These are phyloP conservation scores for Boletales sp. DNA, from an alignment of 768 basidiomycete genomes.

Conservation along the genomic window DNA sequence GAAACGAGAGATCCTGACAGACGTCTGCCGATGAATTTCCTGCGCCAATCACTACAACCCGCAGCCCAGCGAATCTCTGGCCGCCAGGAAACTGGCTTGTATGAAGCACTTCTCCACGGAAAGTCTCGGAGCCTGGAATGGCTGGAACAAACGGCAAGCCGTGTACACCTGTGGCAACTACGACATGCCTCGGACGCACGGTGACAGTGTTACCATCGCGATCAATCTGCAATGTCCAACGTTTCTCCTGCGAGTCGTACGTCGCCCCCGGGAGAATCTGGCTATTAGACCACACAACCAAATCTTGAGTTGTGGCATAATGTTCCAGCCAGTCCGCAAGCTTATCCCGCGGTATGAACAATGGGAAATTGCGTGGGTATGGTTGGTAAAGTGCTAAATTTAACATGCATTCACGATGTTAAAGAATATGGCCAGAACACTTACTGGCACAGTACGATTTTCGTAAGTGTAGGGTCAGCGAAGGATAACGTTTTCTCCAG, in stretches of 20 bases:
- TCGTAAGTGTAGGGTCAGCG: conserved; percentile 1
- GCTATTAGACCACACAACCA: conserved; percentile 6
- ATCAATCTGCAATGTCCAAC: conserved; percentile 2
- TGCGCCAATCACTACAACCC: conserved; percentile 6
- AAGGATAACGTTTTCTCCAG: conserved; percentile 8
- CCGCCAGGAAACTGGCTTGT: conserved; percentile 3
- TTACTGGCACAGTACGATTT: neutral
- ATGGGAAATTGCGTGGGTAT: conserved; percentile 3
- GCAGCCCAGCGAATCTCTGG: conserved; percentile 29
- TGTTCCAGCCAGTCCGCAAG: conserved; percentile 4
- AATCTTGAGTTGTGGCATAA: conserved; percentile 3
- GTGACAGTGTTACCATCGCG: neutral
- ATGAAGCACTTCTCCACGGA: conserved; percentile 4
- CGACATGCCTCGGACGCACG: conserved; percentile 2
- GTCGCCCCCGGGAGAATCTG: conserved; percentile 3
- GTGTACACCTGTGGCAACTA: conserved; percentile 3
- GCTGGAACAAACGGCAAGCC: neutral
- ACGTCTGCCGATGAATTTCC: conserved; percentile 2
- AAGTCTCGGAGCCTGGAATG: neutral
- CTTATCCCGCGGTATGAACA: conserved; percentile 5
- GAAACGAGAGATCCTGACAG: conserved; percentile 5
- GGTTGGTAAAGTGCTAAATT: conserved; percentile 2
- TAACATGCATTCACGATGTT: neutral
- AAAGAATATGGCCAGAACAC: neutral
- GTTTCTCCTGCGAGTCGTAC: neutral